Percentiles rank a stretch among this genome's conserved stretches.
phyloP scores from a whole-genome alignment of 2,329 filamentous ascomycete species.

The Neurospora sp. region DNA sequence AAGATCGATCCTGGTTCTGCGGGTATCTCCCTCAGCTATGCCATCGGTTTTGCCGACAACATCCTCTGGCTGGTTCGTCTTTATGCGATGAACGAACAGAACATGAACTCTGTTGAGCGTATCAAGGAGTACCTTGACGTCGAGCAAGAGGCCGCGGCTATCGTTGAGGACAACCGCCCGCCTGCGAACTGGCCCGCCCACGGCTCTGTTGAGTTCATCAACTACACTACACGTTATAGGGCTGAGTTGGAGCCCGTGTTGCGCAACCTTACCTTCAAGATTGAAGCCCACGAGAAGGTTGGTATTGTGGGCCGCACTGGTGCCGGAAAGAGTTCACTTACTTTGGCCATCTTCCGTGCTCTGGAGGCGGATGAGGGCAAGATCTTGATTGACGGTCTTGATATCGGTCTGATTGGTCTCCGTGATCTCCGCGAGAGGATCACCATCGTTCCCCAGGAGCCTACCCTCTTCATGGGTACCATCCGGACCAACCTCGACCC shows the following conservation, averaged over 20 bases:
- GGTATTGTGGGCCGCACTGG: slow-evolving; percentile 94
- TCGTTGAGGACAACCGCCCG: slow-evolving; percentile 72
- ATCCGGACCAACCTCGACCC: slow-evolving; percentile 90
- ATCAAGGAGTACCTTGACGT: slow-evolving; percentile 96
- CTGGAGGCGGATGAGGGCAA: slow-evolving; percentile 84
- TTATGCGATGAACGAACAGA: slow-evolving; percentile 93
- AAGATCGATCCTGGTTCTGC: slow-evolving; percentile 83
- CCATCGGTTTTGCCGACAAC: slow-evolving; percentile 93
- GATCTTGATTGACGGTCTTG: slow-evolving; percentile 84
- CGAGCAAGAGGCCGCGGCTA: slow-evolving; percentile 76
- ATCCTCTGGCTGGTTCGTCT: slow-evolving; percentile 92
- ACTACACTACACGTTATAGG: slow-evolving; percentile 84
- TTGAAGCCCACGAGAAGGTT: slow-evolving; percentile 80
- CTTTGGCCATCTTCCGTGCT: slow-evolving; percentile 85
- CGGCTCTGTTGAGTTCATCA: slow-evolving; percentile 77
- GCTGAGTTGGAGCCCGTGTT: slow-evolving; percentile 81
- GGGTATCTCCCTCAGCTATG: slow-evolving; percentile 89
- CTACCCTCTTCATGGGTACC: slow-evolving; percentile 86
- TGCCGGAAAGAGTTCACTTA: slow-evolving; percentile 91
- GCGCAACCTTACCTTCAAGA: slow-evolving; percentile 74
- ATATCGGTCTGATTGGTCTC: slow-evolving; percentile 84
- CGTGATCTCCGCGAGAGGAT: slow-evolving; percentile 87
- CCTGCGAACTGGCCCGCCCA: slow-evolving; percentile 73
- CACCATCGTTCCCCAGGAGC: slow-evolving; percentile 96
- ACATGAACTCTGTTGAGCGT: slow-evolving; percentile 98